A percentile compares a stretch with the other conserved stretches of the same genome.
phyloP scores from a whole-genome alignment of 495 filamentous ascomycete species.

The Penicillium herquei region DNA sequence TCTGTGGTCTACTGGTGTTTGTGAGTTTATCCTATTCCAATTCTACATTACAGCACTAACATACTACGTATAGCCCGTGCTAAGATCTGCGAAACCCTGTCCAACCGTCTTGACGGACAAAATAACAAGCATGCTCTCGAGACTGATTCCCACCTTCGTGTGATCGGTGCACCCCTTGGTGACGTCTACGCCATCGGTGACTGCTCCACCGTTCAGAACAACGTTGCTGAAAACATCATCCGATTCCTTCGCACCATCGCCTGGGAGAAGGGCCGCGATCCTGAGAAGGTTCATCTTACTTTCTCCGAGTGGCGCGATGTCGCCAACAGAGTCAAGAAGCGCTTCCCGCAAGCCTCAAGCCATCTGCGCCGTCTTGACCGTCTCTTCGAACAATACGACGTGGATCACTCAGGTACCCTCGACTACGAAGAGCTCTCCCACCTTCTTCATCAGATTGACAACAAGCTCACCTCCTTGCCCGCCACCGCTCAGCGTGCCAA shows the following conservation, averaged over 20 bases:
- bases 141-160: slow-evolving; percentile 89
- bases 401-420: slow-evolving; percentile 86
- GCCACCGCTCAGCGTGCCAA: slow-evolving; percentile 96
- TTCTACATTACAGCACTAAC: neutral
- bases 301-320: slow-evolving; percentile 87
- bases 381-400: slow-evolving; percentile 89
- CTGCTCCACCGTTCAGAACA: slow-evolving; percentile 95
- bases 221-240: slow-evolving; percentile 81
- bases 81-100: slow-evolving; percentile 70
- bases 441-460: slow-evolving; percentile 85
- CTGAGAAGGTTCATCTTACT: slow-evolving; percentile 74
- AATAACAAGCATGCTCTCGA: slow-evolving; percentile 90
- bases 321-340: slow-evolving; percentile 75
- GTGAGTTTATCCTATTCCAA: slow-evolving; percentile 27
- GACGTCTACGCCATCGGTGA: slow-evolving; percentile 99
- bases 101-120: slow-evolving; percentile 71
- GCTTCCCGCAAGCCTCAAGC: slow-evolving; percentile 89
- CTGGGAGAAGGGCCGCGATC: slow-evolving; percentile 88
- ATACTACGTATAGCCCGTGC: slow-evolving; percentile 60
- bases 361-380: slow-evolving; percentile 87
- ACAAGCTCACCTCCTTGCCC: slow-evolving; percentile 80
- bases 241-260: slow-evolving; percentile 85
- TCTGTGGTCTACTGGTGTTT: slow-evolving; percentile 95
- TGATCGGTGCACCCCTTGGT: slow-evolving; percentile 87
- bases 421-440: slow-evolving; percentile 91